Evolutionary conservation across 2,329 filamentous ascomycete genomes (phyloP).

Genomic region (Aspergillus sp.): DNA sequence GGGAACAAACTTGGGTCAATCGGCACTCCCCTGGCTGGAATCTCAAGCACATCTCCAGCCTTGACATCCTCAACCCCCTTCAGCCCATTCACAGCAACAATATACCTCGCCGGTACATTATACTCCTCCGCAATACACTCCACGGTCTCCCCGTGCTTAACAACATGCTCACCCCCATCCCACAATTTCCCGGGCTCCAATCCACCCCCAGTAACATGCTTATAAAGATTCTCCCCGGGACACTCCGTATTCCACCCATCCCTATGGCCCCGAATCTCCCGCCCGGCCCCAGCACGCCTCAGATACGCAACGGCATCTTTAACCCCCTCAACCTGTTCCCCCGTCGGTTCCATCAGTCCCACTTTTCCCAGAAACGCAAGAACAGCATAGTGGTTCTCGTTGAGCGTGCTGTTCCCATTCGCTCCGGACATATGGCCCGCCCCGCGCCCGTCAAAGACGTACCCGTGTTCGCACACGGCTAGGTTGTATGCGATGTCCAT

Average conservation of each 20-base stretch:
- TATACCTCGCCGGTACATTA: not conserved
- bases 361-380: constrained; percentile 9
- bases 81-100: not conserved
- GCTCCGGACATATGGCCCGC: constrained; percentile 7
- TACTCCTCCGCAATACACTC: not conserved
- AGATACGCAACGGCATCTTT: constrained; percentile 5
- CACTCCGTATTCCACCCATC: not conserved
- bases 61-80: not conserved
- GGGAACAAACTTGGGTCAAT: not conserved
- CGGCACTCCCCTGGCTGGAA: constrained; percentile 1
- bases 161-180: not conserved
- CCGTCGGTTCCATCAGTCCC: constrained; percentile 2
- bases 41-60: not conserved
- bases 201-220: not conserved
- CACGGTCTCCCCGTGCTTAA: not conserved
- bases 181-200: not conserved
- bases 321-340: not conserved
- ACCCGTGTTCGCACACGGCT: constrained; percentile 9
- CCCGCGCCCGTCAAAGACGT: constrained; percentile 9
- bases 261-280: not conserved
- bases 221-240: not conserved
- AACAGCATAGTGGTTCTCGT: constrained; percentile 13
- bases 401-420: constrained; percentile 7
- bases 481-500: constrained; percentile 12
- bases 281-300: not conserved